These are phyloP conservation scores for Cladorrhinum sp. DNA, from an alignment of 2,329 filamentous ascomycete genomes.

Conservation along the genomic window DNA sequence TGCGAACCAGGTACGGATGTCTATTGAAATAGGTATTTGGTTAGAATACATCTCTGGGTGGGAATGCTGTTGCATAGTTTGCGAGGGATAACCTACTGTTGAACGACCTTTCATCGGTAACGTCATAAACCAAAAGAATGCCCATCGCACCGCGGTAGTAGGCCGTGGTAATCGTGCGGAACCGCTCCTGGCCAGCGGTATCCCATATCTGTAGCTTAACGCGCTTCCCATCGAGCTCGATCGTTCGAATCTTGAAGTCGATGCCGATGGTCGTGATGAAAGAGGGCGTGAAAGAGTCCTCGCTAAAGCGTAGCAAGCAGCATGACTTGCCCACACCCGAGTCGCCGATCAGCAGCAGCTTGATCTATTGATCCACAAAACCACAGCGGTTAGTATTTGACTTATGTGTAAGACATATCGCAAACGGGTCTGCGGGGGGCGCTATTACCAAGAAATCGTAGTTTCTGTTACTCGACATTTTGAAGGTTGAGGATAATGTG, in stretches of 20 bases:
- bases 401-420: not conserved
- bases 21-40: slow-evolving; percentile 47
- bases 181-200: slow-evolving; percentile 95
- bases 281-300: slow-evolving; percentile 94
- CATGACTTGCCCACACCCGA: slow-evolving; percentile 96
- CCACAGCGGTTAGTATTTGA: slow-evolving; percentile 12
- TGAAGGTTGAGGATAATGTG: slow-evolving; percentile 30
- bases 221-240: slow-evolving; percentile 96
- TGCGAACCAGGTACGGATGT: slow-evolving; percentile 99
- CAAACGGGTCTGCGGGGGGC: slow-evolving; percentile 12
- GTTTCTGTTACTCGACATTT: slow-evolving; percentile 96
- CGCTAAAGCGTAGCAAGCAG: slow-evolving; percentile 93
- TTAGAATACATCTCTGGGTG: slow-evolving; percentile 8
- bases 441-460: slow-evolving; percentile 92
- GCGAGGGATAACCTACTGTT: slow-evolving; percentile 64
- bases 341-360: slow-evolving; percentile 93
- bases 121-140: slow-evolving; percentile 95
- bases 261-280: slow-evolving; percentile 99
- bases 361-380: slow-evolving; percentile 62
- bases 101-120: slow-evolving; percentile 93
- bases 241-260: slow-evolving; percentile 99
- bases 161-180: slow-evolving; percentile 97
- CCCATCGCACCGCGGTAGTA: slow-evolving; percentile 99
- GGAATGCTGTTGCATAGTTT: not conserved
- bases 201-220: slow-evolving; percentile 99